Evolutionary conservation across 2,329 filamentous ascomycete species (phyloP), one percentile per base, ranked within the genome.

Genomic region (Pezicula rhizophila): DNA sequence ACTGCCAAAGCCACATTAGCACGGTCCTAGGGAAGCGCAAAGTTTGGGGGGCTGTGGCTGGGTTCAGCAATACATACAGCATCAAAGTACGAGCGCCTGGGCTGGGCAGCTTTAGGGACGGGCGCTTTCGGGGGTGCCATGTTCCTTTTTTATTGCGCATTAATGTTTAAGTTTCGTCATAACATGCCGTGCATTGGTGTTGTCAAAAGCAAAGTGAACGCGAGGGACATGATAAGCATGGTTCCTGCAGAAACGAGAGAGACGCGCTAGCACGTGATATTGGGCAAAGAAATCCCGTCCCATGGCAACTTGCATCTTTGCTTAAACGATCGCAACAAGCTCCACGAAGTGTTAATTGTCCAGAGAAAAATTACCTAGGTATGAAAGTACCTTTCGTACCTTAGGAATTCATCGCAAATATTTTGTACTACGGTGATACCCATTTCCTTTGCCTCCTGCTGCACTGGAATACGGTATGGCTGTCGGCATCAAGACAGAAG

Each of bases 71-170:
- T 31, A 31, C 28, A 31, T 31, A 42, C 40, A 5, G 80, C 74
- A 65, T 87, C 84, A 59, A 85, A 86, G 51, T 63, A 61, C 33
- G 68, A 67, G 23, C 68, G 65, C 33, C 60, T 64, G 18, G 76
- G 73, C 41, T 61, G 48, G 6, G 61, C 60, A 26, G 58, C 56
- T 8, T 48, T n/a, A n/a, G 54, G 52, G 12, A 59, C 42, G 31
- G 47, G 39, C 3, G 52, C 38, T 47, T 63, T 60, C 41, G 55
- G 51, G 14, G 54, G 50, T 25, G 53, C 45, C 59, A 63, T 63
- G 14, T 20, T 46, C 28, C 11, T 31, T 31, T 31, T 10, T 11
- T 31, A 7, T 12, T 10, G 8, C 11, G 8, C 28, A 31, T 31
- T 31, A 31, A 31, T 31, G 8, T 31, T 31, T 31, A 12, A 31